A percentile compares a stretch with the other conserved stretches of the same genome.
These are phyloP conservation scores for Lotus japonicus DNA, from an alignment of 306 rosid species.

Conservation along the genomic window DNA sequence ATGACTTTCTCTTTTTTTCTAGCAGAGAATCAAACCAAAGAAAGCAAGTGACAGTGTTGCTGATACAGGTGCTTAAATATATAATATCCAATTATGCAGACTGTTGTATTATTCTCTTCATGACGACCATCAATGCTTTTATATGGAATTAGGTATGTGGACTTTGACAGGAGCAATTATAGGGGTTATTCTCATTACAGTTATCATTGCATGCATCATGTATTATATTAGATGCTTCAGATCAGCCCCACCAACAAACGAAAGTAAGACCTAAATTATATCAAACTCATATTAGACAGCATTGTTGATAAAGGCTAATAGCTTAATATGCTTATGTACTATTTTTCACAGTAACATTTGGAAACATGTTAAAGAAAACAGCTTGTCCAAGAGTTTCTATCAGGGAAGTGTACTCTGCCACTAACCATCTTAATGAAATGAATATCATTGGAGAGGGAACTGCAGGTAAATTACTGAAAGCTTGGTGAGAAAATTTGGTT, in stretches of 20 bases:
- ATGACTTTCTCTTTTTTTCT: background rate
- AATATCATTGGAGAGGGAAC: constrained; percentile 51
- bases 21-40: constrained; percentile 1
- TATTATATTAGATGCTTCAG: constrained; percentile 13
- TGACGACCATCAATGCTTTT: background rate
- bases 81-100: background rate
- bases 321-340: background rate
- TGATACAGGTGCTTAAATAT: constrained; percentile 23
- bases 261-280: constrained; percentile 18
- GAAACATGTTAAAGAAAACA: constrained; percentile 25
- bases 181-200: constrained; percentile 8
- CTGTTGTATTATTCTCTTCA: background rate
- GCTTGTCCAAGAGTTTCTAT: constrained; percentile 33
- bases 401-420: constrained; percentile 42
- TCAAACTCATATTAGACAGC: background rate
- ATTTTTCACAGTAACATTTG: constrained; percentile 12
- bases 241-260: constrained; percentile 11
- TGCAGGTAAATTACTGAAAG: constrained; percentile 25
- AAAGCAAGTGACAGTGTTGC: constrained; percentile 17
- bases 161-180: constrained; percentile 23
- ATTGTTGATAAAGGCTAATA: background rate
- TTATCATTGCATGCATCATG: constrained; percentile 9
- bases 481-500: background rate
- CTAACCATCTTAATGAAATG: constrained; percentile 35
- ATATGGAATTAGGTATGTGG: constrained; percentile 28